Evolutionary conservation across 2,329 filamentous ascomycete species (phyloP), one percentile per base, ranked within the genome.

Genomic region (Pseudodiploospora longispora): DNA sequence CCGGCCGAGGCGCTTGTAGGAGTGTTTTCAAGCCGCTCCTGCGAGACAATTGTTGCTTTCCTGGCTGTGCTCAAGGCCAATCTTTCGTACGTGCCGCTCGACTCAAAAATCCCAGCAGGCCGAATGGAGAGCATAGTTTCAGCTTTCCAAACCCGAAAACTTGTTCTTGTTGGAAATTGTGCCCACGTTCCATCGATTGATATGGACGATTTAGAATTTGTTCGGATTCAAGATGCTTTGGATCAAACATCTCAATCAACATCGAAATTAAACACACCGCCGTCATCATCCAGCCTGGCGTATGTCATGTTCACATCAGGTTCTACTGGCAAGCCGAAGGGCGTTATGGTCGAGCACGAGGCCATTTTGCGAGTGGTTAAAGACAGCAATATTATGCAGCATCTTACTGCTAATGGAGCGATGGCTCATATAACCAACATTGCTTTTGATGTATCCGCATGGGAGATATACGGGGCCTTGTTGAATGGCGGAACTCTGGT

Each of bases 21-120:
- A 1, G 52, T 57, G 0, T 12, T 53, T 0, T 42, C 52, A 1
- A 47, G 46, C 3, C 46, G 58, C 0, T 58, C 55, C 0, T 60
- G 58, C n/a, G 33, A 55, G 27, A 51, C 56, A 0, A 41, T 57
- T 6, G 40, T 53, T 4, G 50, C 54, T 3, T 50, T 52, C 31
- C 19, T 58, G 29, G 64, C 68, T 40, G 35, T 41, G 27, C 39
- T 41, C 6, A 41, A 41, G 5, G 39, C 39, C 27, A 35, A 41
- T 10, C 31, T 6, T n/a, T 30, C 39, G 9, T 41, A 29, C 19
- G 27, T 41, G 32, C 39, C 39, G 29, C 29, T 41, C 4, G 39
- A 41, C 12, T 7, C n/a, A 12, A 41, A 41, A n/a, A 34, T 27
- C 6, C 39, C 39, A 27, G 3, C 35, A 4, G 29, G 30, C 10